Conservation (phyloP, 139 green algal genomes). For the Zygnema cylindricum region DNA sequence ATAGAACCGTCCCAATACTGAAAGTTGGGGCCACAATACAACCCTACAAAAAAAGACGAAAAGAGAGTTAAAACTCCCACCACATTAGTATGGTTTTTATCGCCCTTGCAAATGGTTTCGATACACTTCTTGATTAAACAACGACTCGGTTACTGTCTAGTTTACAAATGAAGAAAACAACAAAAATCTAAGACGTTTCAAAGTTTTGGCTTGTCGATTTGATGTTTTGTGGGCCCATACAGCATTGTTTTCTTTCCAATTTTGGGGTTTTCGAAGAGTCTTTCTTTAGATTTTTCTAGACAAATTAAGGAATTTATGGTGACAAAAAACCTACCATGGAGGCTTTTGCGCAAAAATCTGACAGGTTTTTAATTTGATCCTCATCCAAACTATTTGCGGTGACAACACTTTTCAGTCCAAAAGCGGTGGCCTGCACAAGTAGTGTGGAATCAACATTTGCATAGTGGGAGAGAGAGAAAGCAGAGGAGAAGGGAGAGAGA, state of each 20-base stretch:
- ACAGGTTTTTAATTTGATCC: slow-evolving; percentile 33
- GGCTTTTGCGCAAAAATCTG: slow-evolving; percentile 57
- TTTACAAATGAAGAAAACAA: background rate
- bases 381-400: background rate
- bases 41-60: no score
- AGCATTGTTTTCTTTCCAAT: no score
- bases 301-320: background rate
- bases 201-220: no score
- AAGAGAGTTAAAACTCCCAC: no score
- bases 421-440: slow-evolving; percentile 46
- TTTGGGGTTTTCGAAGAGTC: no score
- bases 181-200: no score
- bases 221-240: no score
- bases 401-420: slow-evolving; percentile 45
- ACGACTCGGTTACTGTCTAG: background rate
- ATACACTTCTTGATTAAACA: background rate
- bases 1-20: slow-evolving; percentile 44
- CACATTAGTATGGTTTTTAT: no score
- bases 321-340: slow-evolving; percentile 15
- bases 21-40: slow-evolving; percentile 54
- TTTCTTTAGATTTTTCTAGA: no score
- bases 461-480: background rate
- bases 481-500: background rate
- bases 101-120: no score
- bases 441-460: background rate